Evolutionary conservation across 441 rosid genomes (phyloP), one percentile per base, ranked within the genome.

Genomic region (Croton laevigatus): DNA sequence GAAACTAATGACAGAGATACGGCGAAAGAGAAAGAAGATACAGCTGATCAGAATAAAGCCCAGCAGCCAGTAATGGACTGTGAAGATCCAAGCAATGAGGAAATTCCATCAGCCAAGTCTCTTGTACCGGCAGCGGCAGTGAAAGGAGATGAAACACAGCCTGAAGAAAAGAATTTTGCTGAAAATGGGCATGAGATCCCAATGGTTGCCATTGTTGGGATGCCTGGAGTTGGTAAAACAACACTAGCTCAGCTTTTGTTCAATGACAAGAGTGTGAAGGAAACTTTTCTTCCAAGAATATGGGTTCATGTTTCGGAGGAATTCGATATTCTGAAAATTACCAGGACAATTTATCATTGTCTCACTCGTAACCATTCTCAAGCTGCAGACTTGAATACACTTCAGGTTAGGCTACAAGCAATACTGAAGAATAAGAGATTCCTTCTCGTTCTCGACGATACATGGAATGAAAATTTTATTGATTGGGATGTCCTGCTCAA

Each of bases 151-250:
- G 42, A 14, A 12, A 38, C 6, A n/a, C 19, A 0, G 16, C 27
- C 23, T 1, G 16, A n/a, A 0, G 32, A 40, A 19, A 40, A 38
- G 11, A 5, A 40, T 17, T 12, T 1, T n/a, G 65, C 45, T 16
- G 7, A 4, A 36, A n/a, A 19, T 14, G 3, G 17, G 2, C 5
- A 19, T 17, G 17, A 40, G 11, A 40, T 42, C 16, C 51, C 66
- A 3, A 8, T 62, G 17, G 6, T 62, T 42, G 66, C 66, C 1
- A 42, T 62, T 37, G 51, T 62, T 1, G 66, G 66, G 6, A 62
- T 62, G 66, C 66, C 66, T 19, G 66, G 66, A 0, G 51, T 62
- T 42, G 66, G 66, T 8, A 62, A 62, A 62, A 62, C 66, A 10
- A 20, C 66, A 14, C 34, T 62, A 3, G 66, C 51, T 40, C 66